Base-by-base conservation (phyloP, 768 basidiomycete species). In the Podaxis sp. region DNA sequence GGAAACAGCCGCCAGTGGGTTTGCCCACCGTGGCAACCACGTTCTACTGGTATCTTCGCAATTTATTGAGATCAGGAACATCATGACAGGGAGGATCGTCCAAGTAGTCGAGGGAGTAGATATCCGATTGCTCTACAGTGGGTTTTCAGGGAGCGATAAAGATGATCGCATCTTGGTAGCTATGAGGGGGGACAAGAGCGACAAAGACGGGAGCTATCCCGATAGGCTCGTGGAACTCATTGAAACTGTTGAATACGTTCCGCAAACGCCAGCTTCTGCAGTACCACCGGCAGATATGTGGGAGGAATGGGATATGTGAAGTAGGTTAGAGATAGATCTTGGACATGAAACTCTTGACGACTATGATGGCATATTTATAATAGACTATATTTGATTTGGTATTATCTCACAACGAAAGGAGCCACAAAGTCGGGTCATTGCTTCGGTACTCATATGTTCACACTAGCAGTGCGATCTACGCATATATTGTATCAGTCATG, bases 71-170 rank as follows among this genome's bases (percentile, higher is more conserved):
- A 76, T 93, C 27, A 84, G 92, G 58, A 77, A 84, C 61, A 73
- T 84, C 27, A 72, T 76, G 13, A 88, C 86, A 1, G 87, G 89
- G 3, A 72, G 82, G 54, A 83, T 94, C 18, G 83, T 87, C n/a
- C 92, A 94, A 72, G 89, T 92, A n/a, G 85, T 93, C 47, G 88
- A 91, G 67, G 91, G 80, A 0, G 65, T 67, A 10, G 89, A 91
- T 65, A 81, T 93, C 38, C 84, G 89, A 25, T 77, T 91, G 28
- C 71, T 91, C 51, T 79, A 88, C 68, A 70, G 74, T 11, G 79
- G 77, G 0, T 71, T 75, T 28, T 67, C 68, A 18, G 66, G 63
- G 27, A 68, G 66, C 27, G 53, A 61, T 42, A 71, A 76, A 46
- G 75, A 80, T 32, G 81, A 82, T 54, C 76, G 83, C 5, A 76